These are phyloP conservation scores for Amylocarpus encephaloides DNA, from an alignment of 2,329 filamentous ascomycete species.

Conservation along the genomic window DNA sequence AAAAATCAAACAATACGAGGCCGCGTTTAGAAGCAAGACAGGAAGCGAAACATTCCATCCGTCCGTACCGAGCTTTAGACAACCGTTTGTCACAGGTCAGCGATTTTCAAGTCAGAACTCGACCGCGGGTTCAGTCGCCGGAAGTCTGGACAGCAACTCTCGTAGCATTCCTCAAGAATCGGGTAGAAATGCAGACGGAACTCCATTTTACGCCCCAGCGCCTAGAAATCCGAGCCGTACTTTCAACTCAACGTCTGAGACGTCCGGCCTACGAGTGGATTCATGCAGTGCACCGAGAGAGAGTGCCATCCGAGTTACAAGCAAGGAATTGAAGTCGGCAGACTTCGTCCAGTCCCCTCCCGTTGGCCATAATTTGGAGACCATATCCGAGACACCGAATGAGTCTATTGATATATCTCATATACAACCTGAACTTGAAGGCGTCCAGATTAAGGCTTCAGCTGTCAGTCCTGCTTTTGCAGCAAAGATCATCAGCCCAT, in stretches of 20 bases:
- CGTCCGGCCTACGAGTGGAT: constrained; percentile 26
- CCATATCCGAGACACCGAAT: constrained; percentile 18
- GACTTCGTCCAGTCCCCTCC: constrained; percentile 25
- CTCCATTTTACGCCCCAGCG: constrained; percentile 31
- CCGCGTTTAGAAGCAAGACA: background rate
- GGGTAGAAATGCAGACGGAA: constrained; percentile 30
- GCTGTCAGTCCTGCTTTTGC: constrained; percentile 38
- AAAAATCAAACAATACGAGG: constrained; percentile 27
- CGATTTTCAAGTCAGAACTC: too few relatives aligned
- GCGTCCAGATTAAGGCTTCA: constrained; percentile 49
- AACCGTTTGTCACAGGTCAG: background rate
- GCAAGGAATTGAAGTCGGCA: constrained; percentile 28
- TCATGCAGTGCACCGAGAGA: constrained; percentile 24
- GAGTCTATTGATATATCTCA: constrained; percentile 50
- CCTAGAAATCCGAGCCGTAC: constrained; percentile 28
- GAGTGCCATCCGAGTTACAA: constrained; percentile 26
- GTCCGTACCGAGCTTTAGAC: too few relatives aligned
- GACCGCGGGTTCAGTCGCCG: constrained; percentile 5
- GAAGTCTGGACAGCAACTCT: constrained; percentile 16
- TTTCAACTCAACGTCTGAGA: constrained; percentile 21
- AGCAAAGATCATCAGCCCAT: constrained; percentile 26
- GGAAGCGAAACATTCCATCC: too few relatives aligned
- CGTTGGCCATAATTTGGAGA: constrained; percentile 10
- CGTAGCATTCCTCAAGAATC: constrained; percentile 29
- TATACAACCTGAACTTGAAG: constrained; percentile 53